Evolutionary conservation across 441 rosid species (phyloP).

Genomic region (Erodium chrysanthum): DNA sequence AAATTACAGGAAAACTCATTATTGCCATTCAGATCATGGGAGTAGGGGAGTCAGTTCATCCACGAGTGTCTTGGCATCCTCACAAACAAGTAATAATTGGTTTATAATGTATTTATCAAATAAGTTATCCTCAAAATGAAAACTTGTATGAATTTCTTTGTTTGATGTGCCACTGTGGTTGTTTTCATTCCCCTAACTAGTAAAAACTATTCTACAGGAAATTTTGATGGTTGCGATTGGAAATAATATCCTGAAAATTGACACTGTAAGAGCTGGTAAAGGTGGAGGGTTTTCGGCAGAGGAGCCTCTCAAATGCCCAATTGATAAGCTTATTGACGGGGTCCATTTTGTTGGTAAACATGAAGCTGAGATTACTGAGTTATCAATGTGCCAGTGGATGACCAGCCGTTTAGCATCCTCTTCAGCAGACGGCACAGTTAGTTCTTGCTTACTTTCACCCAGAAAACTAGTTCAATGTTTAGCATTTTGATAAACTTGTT

Average conservation of each 20-base stretch:
- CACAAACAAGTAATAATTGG: constrained; percentile 63
- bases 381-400: constrained; percentile 92
- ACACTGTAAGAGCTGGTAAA: constrained; percentile 59
- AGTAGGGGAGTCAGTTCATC: constrained; percentile 53
- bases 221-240: constrained; percentile 71
- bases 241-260: constrained; percentile 53
- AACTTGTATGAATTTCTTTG: constrained; percentile 2
- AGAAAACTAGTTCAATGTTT: not conserved
- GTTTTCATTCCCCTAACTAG: constrained; percentile 1
- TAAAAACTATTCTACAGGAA: constrained; percentile 38
- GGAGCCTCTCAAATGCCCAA: constrained; percentile 57
- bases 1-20: constrained; percentile 54
- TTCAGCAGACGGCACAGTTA: constrained; percentile 74
- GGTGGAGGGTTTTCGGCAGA: constrained; percentile 51
- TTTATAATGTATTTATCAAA: not conserved
- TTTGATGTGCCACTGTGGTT: constrained; percentile 1
- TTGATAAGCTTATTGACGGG: constrained; percentile 61
- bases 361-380: constrained; percentile 75
- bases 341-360: constrained; percentile 78
- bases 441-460: constrained; percentile 23
- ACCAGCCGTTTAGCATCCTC: constrained; percentile 75
- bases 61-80: constrained; percentile 88
- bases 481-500: not conserved
- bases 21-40: constrained; percentile 61
- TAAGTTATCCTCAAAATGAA: not conserved